Conservation (phyloP, 2,329 filamentous ascomycete species). For the Xylaria sp. region DNA sequence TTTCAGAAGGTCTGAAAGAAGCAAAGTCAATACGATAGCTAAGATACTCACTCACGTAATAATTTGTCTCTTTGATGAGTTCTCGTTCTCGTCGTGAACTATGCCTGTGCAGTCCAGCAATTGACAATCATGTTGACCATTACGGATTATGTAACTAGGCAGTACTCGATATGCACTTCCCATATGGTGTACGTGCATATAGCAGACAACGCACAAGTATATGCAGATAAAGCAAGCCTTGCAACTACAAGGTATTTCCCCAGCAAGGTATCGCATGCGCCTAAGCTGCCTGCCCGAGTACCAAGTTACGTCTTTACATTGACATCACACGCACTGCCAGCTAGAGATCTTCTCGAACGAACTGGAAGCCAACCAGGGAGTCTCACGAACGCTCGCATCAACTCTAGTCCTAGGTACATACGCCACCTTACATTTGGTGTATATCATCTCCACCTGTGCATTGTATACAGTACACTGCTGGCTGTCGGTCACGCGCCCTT, state of each 20-base stretch:
- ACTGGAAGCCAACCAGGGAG: neutral
- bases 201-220: too few relatives aligned
- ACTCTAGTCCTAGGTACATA: neutral
- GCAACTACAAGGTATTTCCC: too few relatives aligned
- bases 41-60: neutral
- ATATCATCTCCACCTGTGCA: neutral
- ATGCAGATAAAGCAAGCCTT: too few relatives aligned
- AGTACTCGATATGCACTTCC: too few relatives aligned
- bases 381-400: neutral
- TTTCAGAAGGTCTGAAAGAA: neutral
- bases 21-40: neutral
- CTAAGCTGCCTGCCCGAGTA: too few relatives aligned
- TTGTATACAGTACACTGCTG: constrained; percentile 1
- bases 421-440: neutral
- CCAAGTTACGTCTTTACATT: too few relatives aligned
- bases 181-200: too few relatives aligned
- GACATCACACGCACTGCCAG: too few relatives aligned
- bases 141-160: too few relatives aligned
- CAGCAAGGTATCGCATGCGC: too few relatives aligned
- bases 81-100: neutral
- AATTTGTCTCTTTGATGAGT: neutral
- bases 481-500: neutral
- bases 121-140: too few relatives aligned
- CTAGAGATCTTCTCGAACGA: neutral
- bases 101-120: neutral